A percentile compares a stretch with the other conserved stretches of the same genome.
Conservation (phyloP, 2,329 filamentous ascomycete genomes). For the Fusarium annulatum region DNA sequence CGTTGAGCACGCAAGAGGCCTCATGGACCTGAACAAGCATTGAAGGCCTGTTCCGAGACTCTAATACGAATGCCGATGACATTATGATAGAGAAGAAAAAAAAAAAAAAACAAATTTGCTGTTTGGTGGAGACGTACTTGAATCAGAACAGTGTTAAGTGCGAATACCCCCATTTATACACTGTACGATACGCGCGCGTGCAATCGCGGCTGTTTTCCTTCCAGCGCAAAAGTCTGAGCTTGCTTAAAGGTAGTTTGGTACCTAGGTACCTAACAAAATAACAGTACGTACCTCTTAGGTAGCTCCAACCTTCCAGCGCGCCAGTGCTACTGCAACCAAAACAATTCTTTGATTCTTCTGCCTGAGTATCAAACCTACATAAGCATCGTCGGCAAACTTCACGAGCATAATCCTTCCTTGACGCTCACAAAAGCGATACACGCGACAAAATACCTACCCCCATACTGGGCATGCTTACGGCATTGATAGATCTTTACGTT, state of each 20-base stretch:
- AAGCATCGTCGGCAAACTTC: conserved; percentile 20
- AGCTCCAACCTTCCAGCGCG: conserved; percentile 27
- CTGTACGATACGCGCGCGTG: conserved; percentile 26
- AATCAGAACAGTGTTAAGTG: conserved; percentile 39
- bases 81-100: conserved; percentile 69
- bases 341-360: conserved; percentile 42
- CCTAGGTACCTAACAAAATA: neutral
- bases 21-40: conserved; percentile 89
- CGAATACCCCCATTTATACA: neutral
- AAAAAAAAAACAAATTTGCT: conserved; percentile 42
- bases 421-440: conserved; percentile 1
- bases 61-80: conserved; percentile 95
- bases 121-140: conserved; percentile 41
- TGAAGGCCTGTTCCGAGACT: conserved; percentile 98
- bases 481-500: conserved; percentile 32
- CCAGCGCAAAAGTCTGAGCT: neutral
- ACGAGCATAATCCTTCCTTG: conserved; percentile 8
- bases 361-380: conserved; percentile 31
- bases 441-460: conserved; percentile 16
- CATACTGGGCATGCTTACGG: conserved; percentile 40
- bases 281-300: conserved; percentile 34
- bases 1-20: conserved; percentile 97
- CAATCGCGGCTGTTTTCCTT: conserved; percentile 22
- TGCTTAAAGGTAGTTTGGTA: neutral
- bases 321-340: conserved; percentile 41